Percentiles rank a stretch among this genome's conserved stretches.
phyloP scores from a whole-genome alignment of 1,139 yeast genomes.

The Pichia sp. region DNA sequence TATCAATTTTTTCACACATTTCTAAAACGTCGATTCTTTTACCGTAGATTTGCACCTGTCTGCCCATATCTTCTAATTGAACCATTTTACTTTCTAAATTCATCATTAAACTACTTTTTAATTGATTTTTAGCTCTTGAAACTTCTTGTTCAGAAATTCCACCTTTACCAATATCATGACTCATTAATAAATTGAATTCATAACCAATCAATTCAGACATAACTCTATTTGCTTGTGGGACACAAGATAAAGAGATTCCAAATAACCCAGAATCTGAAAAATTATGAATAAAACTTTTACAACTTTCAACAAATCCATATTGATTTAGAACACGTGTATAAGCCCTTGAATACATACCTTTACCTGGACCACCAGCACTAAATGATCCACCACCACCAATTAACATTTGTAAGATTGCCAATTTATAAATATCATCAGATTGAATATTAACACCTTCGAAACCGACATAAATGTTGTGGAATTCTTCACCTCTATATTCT shows the following conservation, averaged over 20 bases:
- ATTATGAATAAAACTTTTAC: conserved; percentile 83
- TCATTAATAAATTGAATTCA: conserved; percentile 63
- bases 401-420: conserved; percentile 84
- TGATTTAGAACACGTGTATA: conserved; percentile 88
- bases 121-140: conserved; percentile 83
- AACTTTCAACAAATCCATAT: conserved; percentile 85
- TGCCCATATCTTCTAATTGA: conserved; percentile 87
- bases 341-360: conserved; percentile 94
- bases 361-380: conserved; percentile 99
- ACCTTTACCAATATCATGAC: conserved; percentile 47
- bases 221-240: conserved; percentile 80
- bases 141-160: conserved; percentile 69
- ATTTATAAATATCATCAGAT: conserved; percentile 82
- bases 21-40: conserved; percentile 71
- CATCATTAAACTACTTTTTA: conserved; percentile 85
- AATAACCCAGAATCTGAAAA: conserved; percentile 87
- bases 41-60: conserved; percentile 86
- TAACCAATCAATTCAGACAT: conserved; percentile 75
- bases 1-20: conserved; percentile 74
- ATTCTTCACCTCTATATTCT: conserved; percentile 64
- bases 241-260: conserved; percentile 80
- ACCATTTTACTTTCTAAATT: conserved; percentile 89
- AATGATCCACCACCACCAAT: conserved; percentile 98
- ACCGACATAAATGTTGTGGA: conserved; percentile 80
- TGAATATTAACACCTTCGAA: conserved; percentile 83